Base-by-base conservation (phyloP, 306 rosid species). In the Vigna hirtella region DNA sequence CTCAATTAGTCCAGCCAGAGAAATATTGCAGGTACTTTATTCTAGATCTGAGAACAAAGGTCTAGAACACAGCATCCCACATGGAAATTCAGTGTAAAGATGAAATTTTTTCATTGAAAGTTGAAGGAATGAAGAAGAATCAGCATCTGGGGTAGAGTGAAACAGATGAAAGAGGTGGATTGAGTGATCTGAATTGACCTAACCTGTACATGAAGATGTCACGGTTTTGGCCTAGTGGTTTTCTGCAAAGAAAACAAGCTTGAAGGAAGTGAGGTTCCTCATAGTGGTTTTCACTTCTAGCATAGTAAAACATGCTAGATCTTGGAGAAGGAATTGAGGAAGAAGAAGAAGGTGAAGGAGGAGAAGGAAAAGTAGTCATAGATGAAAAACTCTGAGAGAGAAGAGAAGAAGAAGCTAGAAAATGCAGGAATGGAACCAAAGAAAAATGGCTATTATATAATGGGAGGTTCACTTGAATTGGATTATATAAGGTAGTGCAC, bases 131-230 rank as follows among this genome's bases (percentile, higher is more conserved):
- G 38, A 42, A 73, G 15, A 2, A 63, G 22, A 57, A 81, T 47
- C 49, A 18, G 71, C 9, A 79, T 82, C 49, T 80, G 79, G 80
- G 59, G 65, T 66, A 36, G 16, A 26, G 28, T 32, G 15, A 9
- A 38, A 17, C 12, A 81, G n/a, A 49, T 53, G 18, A 77, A 42
- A 38, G 7, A 17, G 48, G 4, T 10, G 15, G 49, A 9, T 12
- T 28, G 28, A 52, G 20, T 65, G 59, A 42, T 1, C n/a, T 32
- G 28, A 76, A 42, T 26, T 32, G 48, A 77, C 64, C 45, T 20
- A 32, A 91, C 98, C 97, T 94, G 87, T 94, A 94, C 98, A 94
- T 94, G 85, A 85, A 94, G 85, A 94, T 94, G 87, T 94, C 98
- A 18, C 69, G 70, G 83, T 90, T 92, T 4, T 53, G 83, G 36